Evolutionary conservation across 78 protist genomes (phyloP).

Genomic region (Capsaspora owczarzaki): DNA sequence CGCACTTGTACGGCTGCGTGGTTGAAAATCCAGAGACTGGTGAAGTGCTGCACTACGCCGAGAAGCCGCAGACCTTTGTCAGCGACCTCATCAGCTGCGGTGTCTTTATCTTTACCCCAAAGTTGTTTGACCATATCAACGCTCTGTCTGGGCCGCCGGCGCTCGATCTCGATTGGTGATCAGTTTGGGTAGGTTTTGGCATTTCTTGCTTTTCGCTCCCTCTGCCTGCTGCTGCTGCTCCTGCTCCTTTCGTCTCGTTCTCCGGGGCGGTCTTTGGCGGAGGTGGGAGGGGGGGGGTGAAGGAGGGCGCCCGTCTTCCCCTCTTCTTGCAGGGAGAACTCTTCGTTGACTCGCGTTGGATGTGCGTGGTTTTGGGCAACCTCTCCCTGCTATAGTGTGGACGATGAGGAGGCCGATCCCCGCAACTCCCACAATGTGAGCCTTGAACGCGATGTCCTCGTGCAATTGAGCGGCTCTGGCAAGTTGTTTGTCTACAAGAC

Average conservation of each 20-base stretch:
- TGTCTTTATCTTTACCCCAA: conserved; percentile 10
- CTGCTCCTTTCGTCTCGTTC: too few species aligned
- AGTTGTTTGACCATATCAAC: not conserved
- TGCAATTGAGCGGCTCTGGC: not conserved
- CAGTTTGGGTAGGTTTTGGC: too few species aligned
- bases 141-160: not conserved
- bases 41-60: conserved; percentile 35
- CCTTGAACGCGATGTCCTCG: not conserved
- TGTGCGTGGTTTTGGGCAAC: too few species aligned
- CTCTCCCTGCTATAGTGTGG: not conserved
- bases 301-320: too few species aligned
- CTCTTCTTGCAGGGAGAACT: too few species aligned
- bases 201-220: too few species aligned
- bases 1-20: conserved; percentile 7
- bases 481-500: not conserved
- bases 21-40: not conserved
- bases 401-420: too few species aligned
- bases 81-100: conserved; percentile 24
- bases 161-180: not conserved
- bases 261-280: too few species aligned
- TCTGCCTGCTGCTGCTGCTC: too few species aligned
- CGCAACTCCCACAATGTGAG: not conserved
- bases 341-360: too few species aligned
- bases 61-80: conserved; percentile 31
- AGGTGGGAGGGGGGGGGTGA: too few species aligned